These are phyloP conservation scores for Sugiyamaella marilandica DNA, from an alignment of 805 yeast genomes.

Conservation along the genomic window DNA sequence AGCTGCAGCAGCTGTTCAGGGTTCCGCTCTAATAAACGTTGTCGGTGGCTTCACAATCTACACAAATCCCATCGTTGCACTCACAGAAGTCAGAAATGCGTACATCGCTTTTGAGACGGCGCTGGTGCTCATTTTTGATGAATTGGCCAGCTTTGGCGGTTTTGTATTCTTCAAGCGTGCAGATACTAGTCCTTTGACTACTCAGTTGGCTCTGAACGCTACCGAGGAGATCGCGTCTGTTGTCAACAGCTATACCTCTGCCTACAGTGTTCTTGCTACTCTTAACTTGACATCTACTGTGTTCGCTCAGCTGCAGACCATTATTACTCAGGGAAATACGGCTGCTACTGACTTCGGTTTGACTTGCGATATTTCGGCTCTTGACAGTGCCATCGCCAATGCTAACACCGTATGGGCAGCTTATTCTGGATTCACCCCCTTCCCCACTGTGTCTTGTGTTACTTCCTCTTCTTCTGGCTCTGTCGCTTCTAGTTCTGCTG, in stretches of 20 bases:
- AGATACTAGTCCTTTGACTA: neutral
- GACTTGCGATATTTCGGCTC: neutral
- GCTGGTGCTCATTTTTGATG: neutral
- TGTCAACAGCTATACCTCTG: neutral
- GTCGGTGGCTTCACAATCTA: neutral
- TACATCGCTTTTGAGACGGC: neutral
- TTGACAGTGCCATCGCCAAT: neutral
- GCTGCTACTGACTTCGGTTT: neutral
- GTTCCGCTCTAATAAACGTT: neutral
- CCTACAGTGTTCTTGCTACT: neutral
- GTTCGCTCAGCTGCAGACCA: neutral
- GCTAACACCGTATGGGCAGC: neutral
- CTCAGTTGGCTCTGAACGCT: neutral
- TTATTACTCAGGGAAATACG: neutral
- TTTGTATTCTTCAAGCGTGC: neutral
- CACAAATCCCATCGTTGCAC: neutral
- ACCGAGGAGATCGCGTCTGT: neutral
- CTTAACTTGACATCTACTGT: neutral
- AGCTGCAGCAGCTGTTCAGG: neutral
- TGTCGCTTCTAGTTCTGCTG: too few species aligned
- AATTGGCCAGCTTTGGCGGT: neutral
- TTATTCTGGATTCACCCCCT: neutral
- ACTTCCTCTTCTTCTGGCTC: neutral
- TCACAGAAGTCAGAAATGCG: neutral
- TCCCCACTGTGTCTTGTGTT: neutral